Base-by-base conservation (phyloP, 1,284 basidiomycete species). In the Ustilago sp. region DNA sequence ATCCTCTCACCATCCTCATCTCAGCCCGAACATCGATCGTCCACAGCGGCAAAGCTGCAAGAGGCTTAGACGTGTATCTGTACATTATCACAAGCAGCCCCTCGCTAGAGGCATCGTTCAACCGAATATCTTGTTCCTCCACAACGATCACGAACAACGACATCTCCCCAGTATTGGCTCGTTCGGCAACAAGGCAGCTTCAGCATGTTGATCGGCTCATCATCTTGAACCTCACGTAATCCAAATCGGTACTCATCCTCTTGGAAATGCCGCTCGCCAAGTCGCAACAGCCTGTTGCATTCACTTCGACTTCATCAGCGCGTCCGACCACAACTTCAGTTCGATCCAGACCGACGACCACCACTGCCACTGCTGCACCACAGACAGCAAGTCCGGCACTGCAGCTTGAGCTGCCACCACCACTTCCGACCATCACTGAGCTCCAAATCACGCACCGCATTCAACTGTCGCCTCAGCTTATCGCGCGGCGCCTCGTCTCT, bases 261-360 rank as follows among this genome's bases (percentile, higher is more conserved):
- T 62, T 56, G 47, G 59, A 65, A 38, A 73, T 73, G 70, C 70
- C 70, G 64, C 70, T 73, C 58, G 70, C 62, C 45, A 74, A 74
- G 56, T 52, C 62, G 39, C 65, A 62, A 47, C 71, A 68, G 52
- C 65, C 71, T 8, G 41, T 55, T 54, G 55, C 71, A 41, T 68
- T 66, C 5, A 47, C 71, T 32, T 63, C 66, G 0, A 35, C 71
- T 12, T 51, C 71, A 32, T 55, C 66, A 59, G 64, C 59, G 28
- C 61, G 58, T 63, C 59, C 66, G 45, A 68, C 66, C 6, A 39
- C 62, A 9, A 39, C 62, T 5, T 62, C 66, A 11, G 31, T 38
- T 15, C 48, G 65, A 39, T 48, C 59, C 12, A 74, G 51, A 36
- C 7, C 61, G n/a, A 39, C 23, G 23, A 3, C 23, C 23, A 28